phyloP scores from a whole-genome alignment of 225 moss, liverwort and hornwort species.

The Antitrichia curtipendula region DNA sequence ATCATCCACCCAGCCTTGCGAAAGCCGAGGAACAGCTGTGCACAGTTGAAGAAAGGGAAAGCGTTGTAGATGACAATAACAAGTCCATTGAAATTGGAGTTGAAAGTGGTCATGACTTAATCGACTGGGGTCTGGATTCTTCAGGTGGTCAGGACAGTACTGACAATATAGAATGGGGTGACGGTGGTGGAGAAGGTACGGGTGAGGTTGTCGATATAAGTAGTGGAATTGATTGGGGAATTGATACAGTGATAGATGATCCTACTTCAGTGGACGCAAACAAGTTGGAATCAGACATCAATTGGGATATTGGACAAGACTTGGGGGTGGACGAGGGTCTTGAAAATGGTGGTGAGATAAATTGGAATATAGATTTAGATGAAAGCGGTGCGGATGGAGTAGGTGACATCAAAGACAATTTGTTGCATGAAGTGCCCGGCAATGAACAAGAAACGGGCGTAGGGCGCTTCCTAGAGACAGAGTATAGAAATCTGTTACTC shows the following conservation, averaged over 20 bases:
- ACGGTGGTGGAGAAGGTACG: background rate
- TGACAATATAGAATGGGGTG: slow-evolving; percentile 20
- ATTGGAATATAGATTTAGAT: slow-evolving; percentile 88
- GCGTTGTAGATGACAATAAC: background rate
- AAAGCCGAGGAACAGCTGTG: background rate
- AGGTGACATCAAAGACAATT: background rate
- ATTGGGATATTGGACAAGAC: slow-evolving; percentile 63
- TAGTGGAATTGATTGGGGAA: slow-evolving; percentile 77
- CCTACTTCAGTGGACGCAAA: slow-evolving; percentile 3
- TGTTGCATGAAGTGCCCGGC: background rate
- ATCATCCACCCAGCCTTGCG: slow-evolving; percentile 52
- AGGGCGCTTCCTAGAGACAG: slow-evolving; percentile 57
- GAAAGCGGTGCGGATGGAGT: slow-evolving; percentile 27
- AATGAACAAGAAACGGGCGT: slow-evolving; percentile 13
- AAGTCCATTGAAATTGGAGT: background rate
- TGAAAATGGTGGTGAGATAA: slow-evolving; percentile 43
- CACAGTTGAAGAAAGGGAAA: background rate
- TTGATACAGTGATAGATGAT: slow-evolving; percentile 16
- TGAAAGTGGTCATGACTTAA: slow-evolving; percentile 31
- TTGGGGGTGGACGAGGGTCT: slow-evolving; percentile 22
- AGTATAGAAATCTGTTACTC: slow-evolving; percentile 66
- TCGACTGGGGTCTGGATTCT: slow-evolving; percentile 42
- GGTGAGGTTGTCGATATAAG: background rate
- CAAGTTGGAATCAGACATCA: slow-evolving; percentile 41
- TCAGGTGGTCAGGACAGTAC: slow-evolving; percentile 4